Conservation (phyloP, 495 filamentous ascomycete genomes). For the Penicillium pancosmium region DNA sequence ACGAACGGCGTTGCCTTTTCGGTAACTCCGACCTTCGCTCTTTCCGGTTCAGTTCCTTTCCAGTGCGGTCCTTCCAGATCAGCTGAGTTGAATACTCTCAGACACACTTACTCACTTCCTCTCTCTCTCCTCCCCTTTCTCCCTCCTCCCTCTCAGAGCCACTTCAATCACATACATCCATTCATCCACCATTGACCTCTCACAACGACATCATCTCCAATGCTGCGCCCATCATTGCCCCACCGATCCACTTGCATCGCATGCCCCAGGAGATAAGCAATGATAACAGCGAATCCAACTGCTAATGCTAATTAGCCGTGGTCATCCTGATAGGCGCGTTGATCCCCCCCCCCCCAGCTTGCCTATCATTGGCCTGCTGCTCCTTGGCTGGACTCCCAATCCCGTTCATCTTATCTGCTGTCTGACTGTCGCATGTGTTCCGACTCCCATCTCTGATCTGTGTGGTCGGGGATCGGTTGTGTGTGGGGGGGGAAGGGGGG, state of each 20-base stretch:
- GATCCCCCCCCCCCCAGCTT: background rate
- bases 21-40: no score
- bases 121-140: background rate
- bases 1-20: no score
- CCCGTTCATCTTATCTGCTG: slow-evolving; percentile 4
- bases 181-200: background rate
- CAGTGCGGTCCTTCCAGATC: no score
- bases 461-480: no score
- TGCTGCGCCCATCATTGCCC: background rate
- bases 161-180: no score
- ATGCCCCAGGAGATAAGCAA: background rate
- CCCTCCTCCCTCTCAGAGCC: background rate
- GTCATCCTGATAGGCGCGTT: slow-evolving; percentile 26
- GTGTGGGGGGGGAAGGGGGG: background rate
- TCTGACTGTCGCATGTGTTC: background rate
- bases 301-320: slow-evolving; percentile 37
- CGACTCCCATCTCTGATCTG: no score
- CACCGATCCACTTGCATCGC: background rate
- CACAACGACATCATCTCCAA: slow-evolving; percentile 1
- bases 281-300: slow-evolving; percentile 8
- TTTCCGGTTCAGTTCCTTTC: no score
- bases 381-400: background rate
- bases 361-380: no score
- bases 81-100: no score
- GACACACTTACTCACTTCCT: no score